These are phyloP conservation scores for Cercis canadensis DNA, from an alignment of 306 rosid species.

Conservation along the genomic window DNA sequence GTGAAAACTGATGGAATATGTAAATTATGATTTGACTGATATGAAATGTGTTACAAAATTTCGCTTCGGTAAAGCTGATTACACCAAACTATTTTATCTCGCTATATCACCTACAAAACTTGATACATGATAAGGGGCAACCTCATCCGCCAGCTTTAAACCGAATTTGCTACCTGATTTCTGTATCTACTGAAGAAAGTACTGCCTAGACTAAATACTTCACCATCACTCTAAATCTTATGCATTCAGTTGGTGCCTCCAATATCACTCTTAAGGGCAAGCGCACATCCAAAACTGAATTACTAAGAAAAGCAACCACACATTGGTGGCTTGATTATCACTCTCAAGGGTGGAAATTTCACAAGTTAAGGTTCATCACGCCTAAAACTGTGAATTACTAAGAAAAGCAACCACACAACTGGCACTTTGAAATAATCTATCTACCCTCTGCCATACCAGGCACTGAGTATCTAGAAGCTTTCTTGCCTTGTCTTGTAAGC, in stretches of 20 bases:
- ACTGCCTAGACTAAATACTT: not conserved
- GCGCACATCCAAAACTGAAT: no score
- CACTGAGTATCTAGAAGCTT: slow-evolving; percentile 78
- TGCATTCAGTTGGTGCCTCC: slow-evolving; percentile 13
- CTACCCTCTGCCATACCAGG: slow-evolving; percentile 78
- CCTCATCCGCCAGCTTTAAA: slow-evolving; percentile 20
- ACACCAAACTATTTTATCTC: slow-evolving; percentile 7
- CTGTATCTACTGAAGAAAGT: slow-evolving; percentile 5
- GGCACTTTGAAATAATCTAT: slow-evolving; percentile 70
- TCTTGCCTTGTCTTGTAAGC: slow-evolving; percentile 77
- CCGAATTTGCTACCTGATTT: slow-evolving; percentile 9
- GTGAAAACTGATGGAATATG: not conserved
- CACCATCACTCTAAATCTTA: not conserved
- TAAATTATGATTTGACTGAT: slow-evolving; percentile 14
- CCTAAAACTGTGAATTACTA: slow-evolving; percentile 72
- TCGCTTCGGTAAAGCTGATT: not conserved
- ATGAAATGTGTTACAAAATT: slow-evolving; percentile 22
- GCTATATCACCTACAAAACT: slow-evolving; percentile 18
- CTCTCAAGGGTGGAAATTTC: slow-evolving; percentile 2
- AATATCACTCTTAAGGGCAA: no score
- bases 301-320: no score
- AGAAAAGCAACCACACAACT: slow-evolving; percentile 85
- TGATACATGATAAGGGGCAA: slow-evolving; percentile 7
- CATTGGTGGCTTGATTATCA: not conserved
- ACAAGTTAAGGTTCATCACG: slow-evolving; percentile 13